These are phyloP conservation scores for Auriscalpium microsporum DNA, from an alignment of 768 basidiomycete genomes.

Conservation along the genomic window DNA sequence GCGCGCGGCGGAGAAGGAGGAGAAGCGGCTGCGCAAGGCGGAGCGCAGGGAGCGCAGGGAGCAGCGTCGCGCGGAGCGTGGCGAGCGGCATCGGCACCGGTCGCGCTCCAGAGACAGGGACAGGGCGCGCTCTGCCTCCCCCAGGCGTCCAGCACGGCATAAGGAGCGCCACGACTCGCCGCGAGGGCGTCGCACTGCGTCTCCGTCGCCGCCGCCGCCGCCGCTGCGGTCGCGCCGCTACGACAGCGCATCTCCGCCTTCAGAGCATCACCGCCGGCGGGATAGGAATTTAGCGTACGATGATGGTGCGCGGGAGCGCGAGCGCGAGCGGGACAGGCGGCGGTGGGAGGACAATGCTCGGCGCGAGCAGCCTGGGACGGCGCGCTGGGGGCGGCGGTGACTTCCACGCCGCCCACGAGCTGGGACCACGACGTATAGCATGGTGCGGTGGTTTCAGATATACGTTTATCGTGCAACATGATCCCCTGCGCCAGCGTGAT, in stretches of 20 bases:
- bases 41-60: constrained; percentile 26
- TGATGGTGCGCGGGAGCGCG: constrained; percentile 25
- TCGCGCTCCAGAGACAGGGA: constrained; percentile 12
- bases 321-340: constrained; percentile 38
- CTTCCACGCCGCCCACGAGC: not conserved
- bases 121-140: not conserved
- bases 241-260: constrained; percentile 15
- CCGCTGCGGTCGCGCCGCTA: constrained; percentile 2
- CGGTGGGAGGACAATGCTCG: constrained; percentile 40
- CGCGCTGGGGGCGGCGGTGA: constrained; percentile 21
- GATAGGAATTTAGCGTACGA: constrained; percentile 21
- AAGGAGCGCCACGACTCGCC: not conserved
- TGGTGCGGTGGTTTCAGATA: no score
- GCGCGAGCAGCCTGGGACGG: constrained; percentile 26
- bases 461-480: no score
- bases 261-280: constrained; percentile 6
- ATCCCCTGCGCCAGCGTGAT: no score
- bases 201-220: no score
- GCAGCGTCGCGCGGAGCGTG: constrained; percentile 7
- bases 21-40: constrained; percentile 50
- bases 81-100: constrained; percentile 20
- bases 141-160: not conserved
- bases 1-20: constrained; percentile 43
- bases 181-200: not conserved
- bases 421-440: no score